Evolutionary conservation across 768 basidiomycete species (phyloP), one percentile per base, ranked within the genome.

Genomic region (Naganishia vaughanmartiniae): DNA sequence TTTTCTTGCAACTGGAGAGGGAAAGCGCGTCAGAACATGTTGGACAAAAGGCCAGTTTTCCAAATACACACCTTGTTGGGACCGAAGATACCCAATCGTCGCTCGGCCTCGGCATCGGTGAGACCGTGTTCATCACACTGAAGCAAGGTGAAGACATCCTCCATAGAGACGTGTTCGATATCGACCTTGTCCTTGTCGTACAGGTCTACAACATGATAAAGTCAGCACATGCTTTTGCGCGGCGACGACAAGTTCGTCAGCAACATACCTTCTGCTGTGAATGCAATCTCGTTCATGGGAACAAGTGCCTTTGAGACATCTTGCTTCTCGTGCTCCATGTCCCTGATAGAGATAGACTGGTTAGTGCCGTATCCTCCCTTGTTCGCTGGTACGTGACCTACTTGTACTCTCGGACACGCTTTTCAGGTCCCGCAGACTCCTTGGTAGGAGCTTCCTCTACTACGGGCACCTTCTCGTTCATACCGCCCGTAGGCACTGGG

Each of bases 121-220:
- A 98, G 86, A 86, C 95, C 95, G 33, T 85, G 84, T 70, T 92
- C 89, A 75, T 87, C 85, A 81, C 92, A 94, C 77, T 97, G 93
- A 63, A 98, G 89, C 63, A 98, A 89, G 72, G 89, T 91, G 86
- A 96, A 93, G 81, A 97, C 94, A 77, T 97, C 95, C 75, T 93
- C 92, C 81, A 98, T 90, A 74, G 92, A 89, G 76, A 98, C 89
- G 26, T 93, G 94, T 85, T 97, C 95, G 71, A 98, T 85, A 83
- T 98, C 95, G 83, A 98, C 95, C 85, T 98, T 98, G 84, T 98
- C 95, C 84, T 95, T 95, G 83, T 96, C 93, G 81, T 96, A 97
- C 60, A 82, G 70, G 73, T 82, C 81, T 76, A 76, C 74, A 36
- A 17, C n/a, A 28, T 24, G 54, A 17, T 36, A 26, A n/a, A 58